phyloP scores from a whole-genome alignment of 2,329 filamentous ascomycete species.

The Arachnopeziza araneosa region DNA sequence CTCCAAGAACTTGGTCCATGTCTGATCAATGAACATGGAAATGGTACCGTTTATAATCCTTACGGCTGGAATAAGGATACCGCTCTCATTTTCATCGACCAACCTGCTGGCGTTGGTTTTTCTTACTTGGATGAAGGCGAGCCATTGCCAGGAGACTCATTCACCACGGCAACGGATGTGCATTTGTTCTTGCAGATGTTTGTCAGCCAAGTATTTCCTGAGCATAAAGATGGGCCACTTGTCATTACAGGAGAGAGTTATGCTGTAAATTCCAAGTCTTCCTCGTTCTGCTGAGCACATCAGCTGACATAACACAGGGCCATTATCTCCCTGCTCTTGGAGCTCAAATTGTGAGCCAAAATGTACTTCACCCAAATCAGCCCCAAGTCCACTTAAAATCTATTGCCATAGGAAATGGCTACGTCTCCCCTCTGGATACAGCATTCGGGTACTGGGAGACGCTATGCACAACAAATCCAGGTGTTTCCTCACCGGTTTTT shows the following conservation, averaged over 20 bases:
- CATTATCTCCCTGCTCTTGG: conserved; percentile 42
- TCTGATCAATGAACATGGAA: conserved; percentile 35
- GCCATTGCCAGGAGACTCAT: conserved; percentile 29
- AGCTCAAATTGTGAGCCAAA: conserved; percentile 40
- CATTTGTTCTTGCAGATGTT: conserved; percentile 43
- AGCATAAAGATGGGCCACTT: conserved; percentile 34
- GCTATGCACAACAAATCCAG: conserved; percentile 41
- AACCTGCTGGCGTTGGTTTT: conserved; percentile 65
- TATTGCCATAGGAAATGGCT: conserved; percentile 42
- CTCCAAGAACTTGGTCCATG: conserved; percentile 53
- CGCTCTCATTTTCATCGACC: conserved; percentile 46
- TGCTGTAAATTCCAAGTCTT: conserved; percentile 16
- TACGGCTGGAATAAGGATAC: conserved; percentile 58
- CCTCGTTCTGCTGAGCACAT: not conserved
- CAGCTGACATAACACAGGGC: conserved; percentile 29
- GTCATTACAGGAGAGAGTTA: conserved; percentile 46
- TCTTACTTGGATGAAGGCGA: conserved; percentile 43
- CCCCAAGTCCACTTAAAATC: conserved; percentile 39
- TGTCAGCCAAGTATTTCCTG: conserved; percentile 37
- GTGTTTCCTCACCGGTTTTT: conserved; percentile 37
- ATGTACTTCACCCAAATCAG: conserved; percentile 35
- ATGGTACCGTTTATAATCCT: conserved; percentile 42
- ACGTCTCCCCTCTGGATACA: conserved; percentile 37
- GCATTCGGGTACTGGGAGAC: conserved; percentile 42
- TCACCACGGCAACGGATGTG: conserved; percentile 42